These are phyloP conservation scores for Wallacemonas sp. DNA, from an alignment of 208 protist species.

Conservation along the genomic window DNA sequence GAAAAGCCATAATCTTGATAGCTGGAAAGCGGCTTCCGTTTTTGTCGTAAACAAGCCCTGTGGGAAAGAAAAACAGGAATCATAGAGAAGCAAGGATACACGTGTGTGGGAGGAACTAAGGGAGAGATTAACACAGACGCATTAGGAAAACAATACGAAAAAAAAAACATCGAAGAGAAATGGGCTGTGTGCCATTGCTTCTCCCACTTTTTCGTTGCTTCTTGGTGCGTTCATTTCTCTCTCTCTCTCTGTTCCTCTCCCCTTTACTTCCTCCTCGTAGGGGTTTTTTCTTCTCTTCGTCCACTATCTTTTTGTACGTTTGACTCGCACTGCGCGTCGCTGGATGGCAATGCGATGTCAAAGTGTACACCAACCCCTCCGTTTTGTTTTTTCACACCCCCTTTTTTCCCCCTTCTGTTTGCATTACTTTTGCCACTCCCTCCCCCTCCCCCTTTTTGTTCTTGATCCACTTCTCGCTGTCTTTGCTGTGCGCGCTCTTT, in stretches of 20 bases:
- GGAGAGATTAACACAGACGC: too few species aligned
- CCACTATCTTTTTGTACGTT: neutral
- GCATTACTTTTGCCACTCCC: neutral
- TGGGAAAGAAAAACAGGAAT: neutral
- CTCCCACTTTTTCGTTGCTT: neutral
- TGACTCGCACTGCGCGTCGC: neutral
- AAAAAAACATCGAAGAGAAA: neutral
- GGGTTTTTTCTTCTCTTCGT: constrained; percentile 14
- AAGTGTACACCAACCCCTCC: neutral
- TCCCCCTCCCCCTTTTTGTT: neutral
- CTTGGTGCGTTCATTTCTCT: constrained; percentile 9
- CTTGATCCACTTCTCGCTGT: neutral
- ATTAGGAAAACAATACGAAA: too few species aligned
- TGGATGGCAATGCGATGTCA: neutral
- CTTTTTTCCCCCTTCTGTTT: neutral
- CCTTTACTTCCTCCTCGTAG: neutral
- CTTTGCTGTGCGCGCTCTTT: neutral
- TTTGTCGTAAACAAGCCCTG: too few species aligned
- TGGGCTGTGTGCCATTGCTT: neutral
- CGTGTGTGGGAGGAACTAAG: neutral
- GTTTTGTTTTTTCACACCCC: neutral
- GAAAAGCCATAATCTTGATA: too few species aligned
- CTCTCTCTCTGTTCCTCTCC: constrained; percentile 11
- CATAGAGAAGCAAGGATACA: neutral
- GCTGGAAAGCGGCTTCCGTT: too few species aligned